Base-by-base conservation (phyloP, 345 rosid genomes). In the Linum usitatissimum region DNA sequence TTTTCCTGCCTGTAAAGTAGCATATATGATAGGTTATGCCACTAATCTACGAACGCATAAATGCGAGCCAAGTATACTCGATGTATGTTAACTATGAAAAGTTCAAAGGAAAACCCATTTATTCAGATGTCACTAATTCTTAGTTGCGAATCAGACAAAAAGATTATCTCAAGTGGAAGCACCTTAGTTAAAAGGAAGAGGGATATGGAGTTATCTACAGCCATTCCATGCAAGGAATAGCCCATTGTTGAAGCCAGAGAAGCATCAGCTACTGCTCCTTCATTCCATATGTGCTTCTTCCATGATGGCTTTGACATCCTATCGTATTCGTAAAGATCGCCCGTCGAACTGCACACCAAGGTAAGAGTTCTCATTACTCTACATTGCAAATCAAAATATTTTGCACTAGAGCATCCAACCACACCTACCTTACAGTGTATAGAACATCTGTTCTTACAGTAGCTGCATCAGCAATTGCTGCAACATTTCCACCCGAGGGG, bases 121-220 rank as follows among this genome's bases (percentile, higher is more conserved):
- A n/a, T n/a, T n/a, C n/a, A n/a, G 28, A 23, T 23, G 28, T 2
- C 1, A 23, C 28, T 23, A 23, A 23, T 23, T 23, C 1, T 23
- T 23, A 23, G 28, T 23, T 23, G 28, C 2, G 28, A 23, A 23
- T 23, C 28, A 23, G 1, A 23, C 28, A 23, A 23, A 23, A 23
- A 23, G 2, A 0, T 23, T 23, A 23, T 23, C 28, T 2, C 28
- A 23, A 23, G 28, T 23, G 1, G 28, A 23, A 2, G 8, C 77
- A 85, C 91, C 91, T 86, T 81, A 6, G 86, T 77, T 74, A 85
- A 68, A 54, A 86, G 88, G 70, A 83, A 86, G 55, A 83, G 65
- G 6, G 91, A 86, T 36, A 68, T 58, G 3, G 81, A 81, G 62
- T 71, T 66, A 28, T 86, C 87, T 66, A 84, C 86, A 30, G 34